Percentiles rank a stretch among this genome's conserved stretches.
These are phyloP conservation scores for Syzygium aromaticum DNA, from an alignment of 345 rosid species.

Conservation along the genomic window DNA sequence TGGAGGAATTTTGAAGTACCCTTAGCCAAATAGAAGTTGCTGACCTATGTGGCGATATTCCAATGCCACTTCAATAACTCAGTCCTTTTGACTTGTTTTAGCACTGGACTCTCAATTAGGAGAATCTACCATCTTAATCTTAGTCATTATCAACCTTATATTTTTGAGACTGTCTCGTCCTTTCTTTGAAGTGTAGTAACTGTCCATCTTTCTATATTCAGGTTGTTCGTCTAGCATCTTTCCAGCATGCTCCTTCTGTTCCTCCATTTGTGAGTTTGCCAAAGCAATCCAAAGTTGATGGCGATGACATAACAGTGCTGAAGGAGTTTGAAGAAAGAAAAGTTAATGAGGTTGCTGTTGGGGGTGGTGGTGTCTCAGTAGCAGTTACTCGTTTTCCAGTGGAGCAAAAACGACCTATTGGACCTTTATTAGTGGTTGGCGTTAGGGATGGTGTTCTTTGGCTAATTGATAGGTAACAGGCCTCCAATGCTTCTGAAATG, in stretches of 20 bases:
- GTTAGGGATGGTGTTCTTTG: conserved; percentile 99
- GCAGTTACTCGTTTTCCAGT: conserved; percentile 95
- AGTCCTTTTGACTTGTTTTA: background rate
- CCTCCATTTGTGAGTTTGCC: conserved; percentile 88
- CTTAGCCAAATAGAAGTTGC: background rate
- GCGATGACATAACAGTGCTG: conserved; percentile 44
- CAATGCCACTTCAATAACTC: background rate
- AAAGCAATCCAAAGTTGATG: conserved; percentile 73
- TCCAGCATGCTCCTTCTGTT: conserved; percentile 91
- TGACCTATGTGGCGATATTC: background rate
- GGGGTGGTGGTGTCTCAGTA: conserved; percentile 98
- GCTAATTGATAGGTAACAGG: conserved; percentile 84
- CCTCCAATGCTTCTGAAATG: background rate
- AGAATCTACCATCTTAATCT: background rate
- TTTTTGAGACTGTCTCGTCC: background rate
- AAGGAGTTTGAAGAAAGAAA: conserved; percentile 67
- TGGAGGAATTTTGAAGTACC: background rate
- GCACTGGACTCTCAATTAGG: background rate
- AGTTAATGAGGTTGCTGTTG: conserved; percentile 88
- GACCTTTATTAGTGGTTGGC: conserved; percentile 91
- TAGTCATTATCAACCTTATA: background rate
- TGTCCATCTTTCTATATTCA: conserved; percentile 19
- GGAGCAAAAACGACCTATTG: conserved; percentile 94
- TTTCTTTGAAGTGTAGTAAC: background rate
- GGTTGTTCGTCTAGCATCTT: conserved; percentile 98